Conservation (phyloP, 768 basidiomycete genomes). For the Gloeopeniophorella convolvens region DNA sequence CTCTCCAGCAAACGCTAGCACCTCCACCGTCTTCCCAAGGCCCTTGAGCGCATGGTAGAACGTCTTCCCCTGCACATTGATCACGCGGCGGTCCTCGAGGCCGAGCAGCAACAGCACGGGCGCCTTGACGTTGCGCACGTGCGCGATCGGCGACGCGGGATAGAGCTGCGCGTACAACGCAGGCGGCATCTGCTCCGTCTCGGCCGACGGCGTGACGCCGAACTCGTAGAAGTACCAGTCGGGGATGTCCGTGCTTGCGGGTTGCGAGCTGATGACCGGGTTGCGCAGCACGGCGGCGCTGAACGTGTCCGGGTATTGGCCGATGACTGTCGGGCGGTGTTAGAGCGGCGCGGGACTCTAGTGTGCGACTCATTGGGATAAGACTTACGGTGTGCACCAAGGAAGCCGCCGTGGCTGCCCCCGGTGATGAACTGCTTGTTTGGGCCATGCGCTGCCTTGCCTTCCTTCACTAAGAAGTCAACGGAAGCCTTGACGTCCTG, state of each 20-base stretch:
- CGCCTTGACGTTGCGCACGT: conserved; percentile 23
- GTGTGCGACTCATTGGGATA: too few species aligned
- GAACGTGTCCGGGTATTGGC: conserved; percentile 27
- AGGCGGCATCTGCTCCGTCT: conserved; percentile 16
- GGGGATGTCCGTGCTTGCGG: conserved; percentile 29
- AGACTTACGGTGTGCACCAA: conserved; percentile 22
- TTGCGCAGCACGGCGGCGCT: conserved; percentile 29
- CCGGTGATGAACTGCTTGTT: conserved; percentile 27
- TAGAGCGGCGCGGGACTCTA: too few species aligned
- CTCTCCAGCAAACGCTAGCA: conserved; percentile 28
- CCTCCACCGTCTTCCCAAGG: conserved; percentile 23
- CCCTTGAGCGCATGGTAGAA: conserved; percentile 30
- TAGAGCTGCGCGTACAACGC: conserved; percentile 20
- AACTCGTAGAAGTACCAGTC: conserved; percentile 31
- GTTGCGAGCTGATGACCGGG: conserved; percentile 28
- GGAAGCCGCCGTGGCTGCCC: conserved; percentile 31
- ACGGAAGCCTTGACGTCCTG: conserved; percentile 25
- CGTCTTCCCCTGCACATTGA: conserved; percentile 27
- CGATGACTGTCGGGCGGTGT: conserved; percentile 27
- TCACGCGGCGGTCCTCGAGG: conserved; percentile 28
- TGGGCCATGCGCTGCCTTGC: conserved; percentile 20
- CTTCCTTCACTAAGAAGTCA: conserved; percentile 24
- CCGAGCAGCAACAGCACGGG: conserved; percentile 31
- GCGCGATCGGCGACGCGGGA: conserved; percentile 25
- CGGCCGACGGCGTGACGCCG: conserved; percentile 10